Evolutionary conservation across 1,284 basidiomycete species (phyloP).

Genomic region (Cystobasidium slooffiae): DNA sequence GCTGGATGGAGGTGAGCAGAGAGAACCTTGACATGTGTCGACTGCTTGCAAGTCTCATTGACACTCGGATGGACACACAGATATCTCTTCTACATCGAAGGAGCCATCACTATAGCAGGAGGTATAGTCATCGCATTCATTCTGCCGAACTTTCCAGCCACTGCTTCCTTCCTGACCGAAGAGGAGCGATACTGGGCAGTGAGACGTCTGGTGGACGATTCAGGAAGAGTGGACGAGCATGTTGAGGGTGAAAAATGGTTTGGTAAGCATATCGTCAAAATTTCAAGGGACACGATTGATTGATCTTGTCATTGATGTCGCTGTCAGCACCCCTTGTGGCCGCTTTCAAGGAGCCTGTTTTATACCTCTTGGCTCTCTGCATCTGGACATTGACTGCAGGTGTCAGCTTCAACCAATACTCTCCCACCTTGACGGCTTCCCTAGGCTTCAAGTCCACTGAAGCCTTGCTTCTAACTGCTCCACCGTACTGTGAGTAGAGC

Average conservation of each 20-base stretch:
- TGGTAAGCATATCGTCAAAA: background rate
- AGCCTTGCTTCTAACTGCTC: constrained; percentile 63
- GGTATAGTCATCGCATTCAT: constrained; percentile 68
- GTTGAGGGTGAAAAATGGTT: constrained; percentile 5
- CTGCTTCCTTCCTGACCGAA: constrained; percentile 69
- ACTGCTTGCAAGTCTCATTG: background rate
- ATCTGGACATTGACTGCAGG: constrained; percentile 16
- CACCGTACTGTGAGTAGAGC: constrained; percentile 65
- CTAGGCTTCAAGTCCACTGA: constrained; percentile 10
- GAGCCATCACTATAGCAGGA: constrained; percentile 62
- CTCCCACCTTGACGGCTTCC: constrained; percentile 20
- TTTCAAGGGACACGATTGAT: background rate
- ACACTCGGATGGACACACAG: background rate
- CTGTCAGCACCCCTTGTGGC: background rate
- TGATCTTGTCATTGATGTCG: background rate
- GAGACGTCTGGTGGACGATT: constrained; percentile 72
- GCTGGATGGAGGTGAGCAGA: constrained; percentile 17
- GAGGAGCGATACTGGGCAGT: constrained; percentile 69
- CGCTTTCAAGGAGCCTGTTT: constrained; percentile 7
- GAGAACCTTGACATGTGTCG: background rate
- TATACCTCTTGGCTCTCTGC: constrained; percentile 18
- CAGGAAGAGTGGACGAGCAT: constrained; percentile 70
- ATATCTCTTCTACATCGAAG: constrained; percentile 37
- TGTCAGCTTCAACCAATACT: constrained; percentile 24
- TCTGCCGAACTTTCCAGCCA: constrained; percentile 72